These are phyloP conservation scores for Trifolium dubium DNA, from an alignment of 306 rosid species.

Conservation along the genomic window DNA sequence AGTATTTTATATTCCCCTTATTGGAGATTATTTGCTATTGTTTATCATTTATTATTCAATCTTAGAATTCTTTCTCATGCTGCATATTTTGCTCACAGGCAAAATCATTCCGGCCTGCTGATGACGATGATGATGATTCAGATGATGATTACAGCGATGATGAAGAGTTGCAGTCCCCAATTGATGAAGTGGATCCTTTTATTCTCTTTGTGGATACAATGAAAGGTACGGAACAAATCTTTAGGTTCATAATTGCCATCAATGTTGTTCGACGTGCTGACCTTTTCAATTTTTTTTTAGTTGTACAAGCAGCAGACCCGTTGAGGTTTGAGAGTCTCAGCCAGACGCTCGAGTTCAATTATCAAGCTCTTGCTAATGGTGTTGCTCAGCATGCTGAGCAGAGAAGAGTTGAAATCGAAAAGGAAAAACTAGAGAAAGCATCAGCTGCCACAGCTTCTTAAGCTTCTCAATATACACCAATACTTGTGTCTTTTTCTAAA, in stretches of 20 bases:
- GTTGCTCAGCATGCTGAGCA: constrained; percentile 93
- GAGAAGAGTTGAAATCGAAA: constrained; percentile 84
- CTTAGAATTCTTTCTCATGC: constrained; percentile 21
- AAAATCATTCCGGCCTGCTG: constrained; percentile 75
- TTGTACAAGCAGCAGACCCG: constrained; percentile 71
- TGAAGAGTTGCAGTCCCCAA: constrained; percentile 97
- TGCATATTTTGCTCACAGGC: constrained; percentile 54
- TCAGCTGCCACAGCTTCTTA: constrained; percentile 61
- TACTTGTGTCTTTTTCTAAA: constrained; percentile 34
- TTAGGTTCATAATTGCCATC: neutral
- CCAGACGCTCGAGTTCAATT: constrained; percentile 81
- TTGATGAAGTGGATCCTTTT: constrained; percentile 97
- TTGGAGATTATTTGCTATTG: neutral
- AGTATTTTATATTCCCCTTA: neutral
- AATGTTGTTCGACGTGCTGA: constrained; percentile 4
- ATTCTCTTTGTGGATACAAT: constrained; percentile 82
- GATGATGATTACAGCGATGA: constrained; percentile 94
- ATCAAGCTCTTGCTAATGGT: constrained; percentile 88
- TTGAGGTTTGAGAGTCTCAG: constrained; percentile 80
- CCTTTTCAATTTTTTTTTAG: constrained; percentile 43
- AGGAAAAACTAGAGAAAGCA: constrained; percentile 82
- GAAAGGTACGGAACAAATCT: constrained; percentile 58
- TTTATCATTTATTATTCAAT: constrained; percentile 17
- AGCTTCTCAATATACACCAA: constrained; percentile 47
- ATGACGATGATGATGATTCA: constrained; percentile 69